Percentiles rank a stretch among this genome's conserved stretches.
These are phyloP conservation scores for Ogataea glucozyma DNA, from an alignment of 805 yeast genomes.

Conservation along the genomic window DNA sequence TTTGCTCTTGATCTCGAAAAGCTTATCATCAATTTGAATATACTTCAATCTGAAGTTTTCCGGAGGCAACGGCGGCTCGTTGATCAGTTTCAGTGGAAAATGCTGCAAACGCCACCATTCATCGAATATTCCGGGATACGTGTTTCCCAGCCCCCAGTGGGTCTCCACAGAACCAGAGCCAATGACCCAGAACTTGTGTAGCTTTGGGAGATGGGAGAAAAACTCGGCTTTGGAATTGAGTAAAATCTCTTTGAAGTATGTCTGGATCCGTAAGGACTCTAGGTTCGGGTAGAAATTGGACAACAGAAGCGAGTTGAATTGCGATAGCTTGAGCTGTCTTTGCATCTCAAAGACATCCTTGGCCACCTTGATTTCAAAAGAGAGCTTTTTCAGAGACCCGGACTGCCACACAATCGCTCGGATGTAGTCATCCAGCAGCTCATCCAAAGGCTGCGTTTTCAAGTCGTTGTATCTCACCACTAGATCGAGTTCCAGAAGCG, in stretches of 20 bases:
- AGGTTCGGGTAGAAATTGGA: conserved; percentile 27
- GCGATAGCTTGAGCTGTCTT: conserved; percentile 20
- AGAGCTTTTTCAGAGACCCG: conserved; percentile 23
- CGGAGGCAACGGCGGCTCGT: conserved; percentile 14
- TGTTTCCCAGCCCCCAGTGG: conserved; percentile 56
- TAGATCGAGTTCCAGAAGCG: conserved; percentile 27
- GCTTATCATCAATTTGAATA: conserved; percentile 49
- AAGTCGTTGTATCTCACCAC: conserved; percentile 24
- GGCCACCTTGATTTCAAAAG: conserved; percentile 28
- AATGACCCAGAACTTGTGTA: conserved; percentile 44
- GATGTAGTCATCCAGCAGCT: conserved; percentile 22
- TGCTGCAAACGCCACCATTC: conserved; percentile 59
- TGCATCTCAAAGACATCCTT: conserved; percentile 21
- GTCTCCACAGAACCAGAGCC: conserved; percentile 54
- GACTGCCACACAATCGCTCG: conserved; percentile 18
- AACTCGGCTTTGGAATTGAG: conserved; percentile 29
- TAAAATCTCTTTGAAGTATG: conserved; percentile 33
- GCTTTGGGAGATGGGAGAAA: conserved; percentile 30
- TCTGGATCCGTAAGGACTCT: conserved; percentile 42
- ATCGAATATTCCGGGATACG: conserved; percentile 55
- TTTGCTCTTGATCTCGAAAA: conserved; percentile 41
- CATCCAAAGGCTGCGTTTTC: conserved; percentile 17
- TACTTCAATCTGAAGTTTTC: conserved; percentile 33
- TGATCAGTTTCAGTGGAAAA: conserved; percentile 44
- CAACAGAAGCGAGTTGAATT: conserved; percentile 21